Base-by-base conservation (phyloP, 1,284 basidiomycete species). In the Ganoderma multipileum region DNA sequence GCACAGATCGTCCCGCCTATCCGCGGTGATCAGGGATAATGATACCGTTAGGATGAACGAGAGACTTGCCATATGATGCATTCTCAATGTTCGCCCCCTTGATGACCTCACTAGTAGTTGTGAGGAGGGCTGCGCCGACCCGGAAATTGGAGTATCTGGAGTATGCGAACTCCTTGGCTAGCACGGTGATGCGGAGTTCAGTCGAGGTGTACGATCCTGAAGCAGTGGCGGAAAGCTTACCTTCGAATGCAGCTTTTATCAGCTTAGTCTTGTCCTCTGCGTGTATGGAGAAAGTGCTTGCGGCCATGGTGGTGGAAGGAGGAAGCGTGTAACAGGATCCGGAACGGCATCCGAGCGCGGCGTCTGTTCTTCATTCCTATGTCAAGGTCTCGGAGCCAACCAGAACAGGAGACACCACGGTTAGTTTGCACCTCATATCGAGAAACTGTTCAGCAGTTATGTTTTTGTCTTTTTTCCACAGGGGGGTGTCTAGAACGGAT, bases 41-140 rank as follows among this genome's bases (percentile, higher is more conserved):
- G 7, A 30, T 18, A 4, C 33, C 1, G 14, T 3, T 1, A 16
- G 20, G n/a, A 44, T 20, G 52, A 5, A 36, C 18, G 36, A 28
- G 11, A 57, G 11, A 74, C 79, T 64, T 28, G 93, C 96, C 93
- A 77, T 95, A 96, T 0, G 94, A 94, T 0, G 95, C 95, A 76
- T 97, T 97, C 81, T 98, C 96, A 68, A 97, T 86, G 76, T 97
- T 97, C 47, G 91, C 89, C 5, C 96, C 95, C 65, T 89, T 92
- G 70, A 96, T 86, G 50, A 97, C 87, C 16, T 84, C 81, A 0
- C 94, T 95, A 68, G 91, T 87, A 0, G 85, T 78, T 1, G 89
- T 84, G 23, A 97, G 81, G 14, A 97, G 81, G 0, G 95, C 92
- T 0, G 95, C 95, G 0, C 96, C 96, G 12, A 98, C 96, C 58